Base-by-base conservation (phyloP, 2,329 filamentous ascomycete species). In the Sodiomyces alkalinus region DNA sequence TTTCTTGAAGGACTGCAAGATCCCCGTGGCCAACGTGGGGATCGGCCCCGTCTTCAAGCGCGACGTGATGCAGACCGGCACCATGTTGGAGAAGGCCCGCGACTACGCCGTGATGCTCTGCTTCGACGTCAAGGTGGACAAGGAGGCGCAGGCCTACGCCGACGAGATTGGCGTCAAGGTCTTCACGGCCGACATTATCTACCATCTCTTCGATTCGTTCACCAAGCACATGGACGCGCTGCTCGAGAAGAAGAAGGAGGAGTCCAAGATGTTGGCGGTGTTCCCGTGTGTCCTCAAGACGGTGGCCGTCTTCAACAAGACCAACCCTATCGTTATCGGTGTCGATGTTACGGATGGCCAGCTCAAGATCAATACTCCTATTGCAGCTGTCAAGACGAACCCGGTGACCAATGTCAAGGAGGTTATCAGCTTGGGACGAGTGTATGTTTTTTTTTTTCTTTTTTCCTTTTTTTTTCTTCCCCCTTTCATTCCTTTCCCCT, bases 31-130 rank as follows among this genome's bases (percentile, higher is more conserved):
- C 43, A 93, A 94, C 52, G 92, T 98, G 38, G 87, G 83, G 34
- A 96, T 98, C 46, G 90, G 90, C 26, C 90, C 90, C 3, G 87
- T 98, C 21, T 96, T 81, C 71, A 94, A 94, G 65, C 82, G 90
- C 45, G 90, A 98, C 55, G 81, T 98, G 30, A 90, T 96, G 70
- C 86, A 76, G 74, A 68, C 82, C 62, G 86, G 83, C 47, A 80
- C 82, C 41, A 98, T 98, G 90, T 54, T 96, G 46, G 90, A 98
- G 57, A 96, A 94, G 61, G 70, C 77, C 11, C 83, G 83, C 40
- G 86, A 98, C 49, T 92, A 77, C 43, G 90, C 90, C n/a, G 82
- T 96, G 50, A 98, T 98, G 90, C 74, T 98, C 28, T 96, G 90
- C 54, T 98, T 98, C 67, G 92, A 98, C 52, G 90, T 98, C 58